Percentiles rank a stretch among this genome's conserved stretches.
Evolutionary conservation across 768 basidiomycete genomes (phyloP).

Genomic region (Cystofilobasidium macerans): DNA sequence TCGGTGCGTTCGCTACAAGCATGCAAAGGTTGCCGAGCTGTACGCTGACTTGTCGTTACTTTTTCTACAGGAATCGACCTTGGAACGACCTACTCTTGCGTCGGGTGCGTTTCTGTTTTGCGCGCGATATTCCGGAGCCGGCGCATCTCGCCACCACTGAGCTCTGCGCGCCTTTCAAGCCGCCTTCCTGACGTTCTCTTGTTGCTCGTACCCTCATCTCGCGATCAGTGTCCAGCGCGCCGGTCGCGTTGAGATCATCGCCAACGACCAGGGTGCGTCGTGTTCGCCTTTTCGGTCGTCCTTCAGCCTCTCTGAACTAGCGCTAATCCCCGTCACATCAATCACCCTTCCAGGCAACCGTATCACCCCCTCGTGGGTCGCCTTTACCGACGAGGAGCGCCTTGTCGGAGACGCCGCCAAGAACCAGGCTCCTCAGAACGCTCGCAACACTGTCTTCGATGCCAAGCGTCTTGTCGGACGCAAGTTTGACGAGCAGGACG

Average conservation of each 20-base stretch:
- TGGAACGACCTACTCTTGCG: slow-evolving; percentile 42
- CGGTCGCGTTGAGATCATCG: slow-evolving; percentile 41
- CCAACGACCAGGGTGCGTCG: slow-evolving; percentile 32
- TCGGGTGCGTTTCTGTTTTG: not conserved
- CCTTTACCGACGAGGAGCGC: slow-evolving; percentile 29
- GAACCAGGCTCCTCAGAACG: slow-evolving; percentile 80
- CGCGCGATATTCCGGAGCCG: too few species aligned
- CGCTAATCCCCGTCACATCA: not conserved
- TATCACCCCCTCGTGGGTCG: slow-evolving; percentile 66
- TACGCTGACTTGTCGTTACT: not conserved
- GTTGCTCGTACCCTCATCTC: slow-evolving; percentile 26
- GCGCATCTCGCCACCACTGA: not conserved
- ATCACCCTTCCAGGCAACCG: slow-evolving; percentile 50
- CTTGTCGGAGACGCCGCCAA: slow-evolving; percentile 89
- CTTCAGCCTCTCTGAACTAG: too few species aligned
- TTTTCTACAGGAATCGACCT: slow-evolving; percentile 27
- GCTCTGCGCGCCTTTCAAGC: not conserved
- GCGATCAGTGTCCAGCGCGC: slow-evolving; percentile 41
- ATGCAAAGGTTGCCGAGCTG: too few species aligned
- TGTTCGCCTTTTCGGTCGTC: not conserved
- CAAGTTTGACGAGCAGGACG: slow-evolving; percentile 58
- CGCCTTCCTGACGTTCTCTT: not conserved
- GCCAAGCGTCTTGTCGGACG: slow-evolving; percentile 32
- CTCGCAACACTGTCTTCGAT: slow-evolving; percentile 14
- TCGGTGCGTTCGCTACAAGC: slow-evolving; percentile 53